Percentiles rank a stretch among this genome's conserved stretches.
Evolutionary conservation across 2,329 filamentous ascomycete genomes (phyloP).

Genomic region (Claviceps arundinis): DNA sequence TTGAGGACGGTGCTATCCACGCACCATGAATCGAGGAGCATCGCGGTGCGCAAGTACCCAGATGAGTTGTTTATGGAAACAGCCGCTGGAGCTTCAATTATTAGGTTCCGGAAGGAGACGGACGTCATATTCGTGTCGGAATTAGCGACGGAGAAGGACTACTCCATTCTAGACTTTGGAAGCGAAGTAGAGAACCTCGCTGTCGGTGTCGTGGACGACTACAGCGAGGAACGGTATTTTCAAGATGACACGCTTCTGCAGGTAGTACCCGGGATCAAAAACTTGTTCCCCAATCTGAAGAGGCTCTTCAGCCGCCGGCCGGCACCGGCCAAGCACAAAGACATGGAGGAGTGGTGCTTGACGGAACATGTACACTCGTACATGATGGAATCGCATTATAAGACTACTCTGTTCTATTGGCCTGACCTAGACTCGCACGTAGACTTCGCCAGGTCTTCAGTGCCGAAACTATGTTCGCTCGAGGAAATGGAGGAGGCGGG

Average conservation of each 20-base stretch:
- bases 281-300: slow-evolving; percentile 14
- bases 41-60: slow-evolving; percentile 19
- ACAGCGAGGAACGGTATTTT: not conserved
- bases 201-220: slow-evolving; percentile 7
- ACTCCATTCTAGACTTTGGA: slow-evolving; percentile 15
- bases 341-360: slow-evolving; percentile 18
- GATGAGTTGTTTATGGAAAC: slow-evolving; percentile 18
- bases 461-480: too few relatives aligned
- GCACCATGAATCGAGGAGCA: slow-evolving; percentile 21
- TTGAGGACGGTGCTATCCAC: slow-evolving; percentile 20
- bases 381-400: slow-evolving; percentile 6
- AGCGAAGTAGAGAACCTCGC: slow-evolving; percentile 18
- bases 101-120: slow-evolving; percentile 17
- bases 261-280: not conserved
- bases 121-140: slow-evolving; percentile 19
- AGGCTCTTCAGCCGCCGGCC: slow-evolving; percentile 12
- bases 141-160: not conserved
- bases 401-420: too few relatives aligned
- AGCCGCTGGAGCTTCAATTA: slow-evolving; percentile 8
- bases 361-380: slow-evolving; percentile 17
- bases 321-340: not conserved
- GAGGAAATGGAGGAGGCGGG: too few relatives aligned
- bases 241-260: not conserved
- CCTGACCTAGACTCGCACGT: too few relatives aligned
- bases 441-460: too few relatives aligned